phyloP scores from a whole-genome alignment of 371 early-diverging fungal genomes.

The Syncephalastrum sp. region DNA sequence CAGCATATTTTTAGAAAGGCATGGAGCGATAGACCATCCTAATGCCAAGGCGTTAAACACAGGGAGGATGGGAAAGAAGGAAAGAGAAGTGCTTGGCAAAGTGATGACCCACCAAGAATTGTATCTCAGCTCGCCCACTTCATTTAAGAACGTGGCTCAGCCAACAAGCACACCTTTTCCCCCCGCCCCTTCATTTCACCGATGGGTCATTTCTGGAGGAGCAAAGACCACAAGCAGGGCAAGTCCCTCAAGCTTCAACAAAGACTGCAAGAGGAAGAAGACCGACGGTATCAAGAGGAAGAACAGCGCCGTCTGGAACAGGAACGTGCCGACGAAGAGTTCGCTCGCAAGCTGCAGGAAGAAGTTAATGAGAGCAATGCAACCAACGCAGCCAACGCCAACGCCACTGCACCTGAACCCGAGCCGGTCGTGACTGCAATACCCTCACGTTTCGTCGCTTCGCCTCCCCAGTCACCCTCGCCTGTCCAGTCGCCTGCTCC shows the following conservation, averaged over 20 bases:
- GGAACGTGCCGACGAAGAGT: slow-evolving; percentile 12
- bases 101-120: too few species aligned
- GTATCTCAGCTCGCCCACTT: too few species aligned
- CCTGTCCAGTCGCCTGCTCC: slow-evolving; percentile 7
- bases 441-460: too few species aligned
- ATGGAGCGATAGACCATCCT: too few species aligned
- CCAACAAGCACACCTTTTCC: background rate
- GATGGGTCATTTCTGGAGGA: slow-evolving; percentile 6
- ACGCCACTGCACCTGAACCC: too few species aligned
- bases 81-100: background rate
- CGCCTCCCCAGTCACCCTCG: too few species aligned
- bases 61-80: background rate
- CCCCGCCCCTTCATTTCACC: background rate
- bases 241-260: slow-evolving; percentile 17
- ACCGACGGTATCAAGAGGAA: slow-evolving; percentile 12
- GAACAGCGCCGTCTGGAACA: slow-evolving; percentile 3
- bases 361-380: slow-evolving; percentile 3
- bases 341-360: slow-evolving; percentile 11
- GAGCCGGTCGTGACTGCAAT: too few species aligned
- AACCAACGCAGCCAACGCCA: too few species aligned
- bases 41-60: slow-evolving; percentile 1
- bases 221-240: slow-evolving; percentile 15
- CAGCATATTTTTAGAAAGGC: too few species aligned
- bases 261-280: slow-evolving; percentile 18
- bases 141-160: background rate